These are phyloP conservation scores for Pilobolus umbonatus DNA, from an alignment of 192 early-diverging fungal genomes.

Conservation along the genomic window DNA sequence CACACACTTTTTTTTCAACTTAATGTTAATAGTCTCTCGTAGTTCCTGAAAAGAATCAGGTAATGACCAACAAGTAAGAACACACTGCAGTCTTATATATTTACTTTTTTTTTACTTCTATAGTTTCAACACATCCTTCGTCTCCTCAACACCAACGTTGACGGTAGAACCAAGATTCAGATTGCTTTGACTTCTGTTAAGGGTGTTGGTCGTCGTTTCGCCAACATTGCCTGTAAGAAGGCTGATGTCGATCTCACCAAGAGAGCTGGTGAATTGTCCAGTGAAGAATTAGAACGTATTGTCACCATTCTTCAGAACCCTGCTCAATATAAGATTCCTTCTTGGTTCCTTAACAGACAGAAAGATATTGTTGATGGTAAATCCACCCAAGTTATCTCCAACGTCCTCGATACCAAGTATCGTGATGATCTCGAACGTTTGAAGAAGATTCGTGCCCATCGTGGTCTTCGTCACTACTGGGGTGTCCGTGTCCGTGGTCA, in stretches of 20 bases:
- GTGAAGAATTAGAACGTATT: conserved; percentile 97
- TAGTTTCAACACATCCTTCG: conserved; percentile 95
- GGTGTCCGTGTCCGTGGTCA: conserved; percentile 99
- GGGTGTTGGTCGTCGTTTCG: conserved; percentile 98
- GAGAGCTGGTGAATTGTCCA: conserved; percentile 96
- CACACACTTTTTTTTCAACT: conserved; percentile 1
- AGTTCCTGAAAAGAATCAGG: conserved; percentile 79
- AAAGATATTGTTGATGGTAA: conserved; percentile 96
- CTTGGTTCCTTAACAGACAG: conserved; percentile 99
- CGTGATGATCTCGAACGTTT: conserved; percentile 98
- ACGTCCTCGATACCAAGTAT: conserved; percentile 91
- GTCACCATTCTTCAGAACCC: conserved; percentile 99
- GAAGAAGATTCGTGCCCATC: conserved; percentile 99
- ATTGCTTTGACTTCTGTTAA: conserved; percentile 96
- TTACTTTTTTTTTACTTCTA: no score
- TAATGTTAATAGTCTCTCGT: conserved; percentile 68
- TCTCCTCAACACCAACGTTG: conserved; percentile 99
- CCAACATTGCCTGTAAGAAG: conserved; percentile 99
- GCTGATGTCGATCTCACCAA: conserved; percentile 97
- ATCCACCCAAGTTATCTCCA: conserved; percentile 93
- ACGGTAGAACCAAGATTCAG: conserved; percentile 92
- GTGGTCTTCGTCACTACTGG: conserved; percentile 99
- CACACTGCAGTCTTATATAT: background rate
- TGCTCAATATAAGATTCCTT: conserved; percentile 98
- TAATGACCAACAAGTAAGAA: background rate